A percentile compares a stretch with the other conserved stretches of the same genome.
Evolutionary conservation across 306 rosid genomes (phyloP).

Genomic region (Quercus cerris): DNA sequence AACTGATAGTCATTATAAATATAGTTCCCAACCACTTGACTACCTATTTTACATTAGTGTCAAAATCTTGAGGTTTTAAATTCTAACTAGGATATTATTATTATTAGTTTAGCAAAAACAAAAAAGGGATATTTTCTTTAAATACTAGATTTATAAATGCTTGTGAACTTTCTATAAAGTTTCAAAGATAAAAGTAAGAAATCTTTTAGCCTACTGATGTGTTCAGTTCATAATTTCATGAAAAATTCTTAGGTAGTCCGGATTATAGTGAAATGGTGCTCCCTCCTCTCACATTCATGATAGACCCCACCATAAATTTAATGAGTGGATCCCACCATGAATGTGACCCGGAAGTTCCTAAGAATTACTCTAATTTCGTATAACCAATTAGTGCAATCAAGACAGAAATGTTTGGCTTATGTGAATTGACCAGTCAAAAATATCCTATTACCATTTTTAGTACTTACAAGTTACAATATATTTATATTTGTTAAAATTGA

Average conservation of each 20-base stretch:
- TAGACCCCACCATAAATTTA: too few species aligned
- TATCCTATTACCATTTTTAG: too few species aligned
- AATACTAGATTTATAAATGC: not conserved
- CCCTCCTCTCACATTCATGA: too few species aligned
- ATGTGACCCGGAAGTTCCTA: too few species aligned
- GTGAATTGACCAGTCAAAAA: not conserved
- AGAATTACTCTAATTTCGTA: too few species aligned
- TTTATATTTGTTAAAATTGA: not conserved
- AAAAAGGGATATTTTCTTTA: too few species aligned
- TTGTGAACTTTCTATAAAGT: not conserved
- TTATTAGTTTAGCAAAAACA: too few species aligned
- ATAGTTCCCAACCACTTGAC: not conserved
- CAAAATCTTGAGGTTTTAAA: not conserved
- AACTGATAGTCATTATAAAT: not conserved
- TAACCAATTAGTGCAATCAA: not conserved
- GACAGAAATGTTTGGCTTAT: not conserved
- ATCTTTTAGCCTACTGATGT: not conserved
- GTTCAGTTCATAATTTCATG: not conserved
- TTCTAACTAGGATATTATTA: not conserved
- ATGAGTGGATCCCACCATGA: too few species aligned
- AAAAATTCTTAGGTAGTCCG: too few species aligned
- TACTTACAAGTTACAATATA: too few species aligned
- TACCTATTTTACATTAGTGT: not conserved
- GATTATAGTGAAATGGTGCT: too few species aligned
- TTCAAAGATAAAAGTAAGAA: not conserved